A percentile compares a stretch with the other conserved stretches of the same genome.
These are phyloP conservation scores for Colletotrichum plurivorum DNA, from an alignment of 2,329 filamentous ascomycete species.

Conservation along the genomic window DNA sequence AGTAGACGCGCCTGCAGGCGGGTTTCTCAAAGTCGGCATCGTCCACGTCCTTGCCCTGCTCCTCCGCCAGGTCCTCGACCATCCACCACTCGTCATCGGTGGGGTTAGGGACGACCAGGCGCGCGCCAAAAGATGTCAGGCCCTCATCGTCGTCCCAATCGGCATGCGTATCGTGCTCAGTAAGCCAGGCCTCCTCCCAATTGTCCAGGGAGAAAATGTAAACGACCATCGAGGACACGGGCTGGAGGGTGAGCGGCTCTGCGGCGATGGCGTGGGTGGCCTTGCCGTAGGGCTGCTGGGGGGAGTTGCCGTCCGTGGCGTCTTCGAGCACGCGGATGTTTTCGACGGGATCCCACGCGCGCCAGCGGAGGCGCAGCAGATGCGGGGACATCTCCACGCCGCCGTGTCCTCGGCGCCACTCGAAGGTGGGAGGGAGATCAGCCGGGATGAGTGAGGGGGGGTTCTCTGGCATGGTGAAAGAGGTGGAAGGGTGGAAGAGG, in stretches of 20 bases:
- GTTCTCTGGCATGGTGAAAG: neutral
- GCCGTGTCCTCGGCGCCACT: neutral
- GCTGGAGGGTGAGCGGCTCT: slow-evolving; percentile 11
- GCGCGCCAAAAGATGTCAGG: neutral
- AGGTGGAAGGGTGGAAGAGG: neutral
- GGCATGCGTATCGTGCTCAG: slow-evolving; percentile 9
- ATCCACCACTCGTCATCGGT: slow-evolving; percentile 2
- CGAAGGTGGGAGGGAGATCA: slow-evolving; percentile 3
- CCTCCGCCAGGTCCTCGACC: slow-evolving; percentile 10
- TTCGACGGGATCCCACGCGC: neutral
- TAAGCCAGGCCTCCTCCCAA: slow-evolving; percentile 1
- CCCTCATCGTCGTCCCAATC: slow-evolving; percentile 1
- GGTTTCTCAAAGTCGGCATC: slow-evolving; percentile 9
- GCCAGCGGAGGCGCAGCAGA: slow-evolving; percentile 13
- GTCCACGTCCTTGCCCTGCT: slow-evolving; percentile 4
- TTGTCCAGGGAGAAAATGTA: neutral
- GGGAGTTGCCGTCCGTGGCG: slow-evolving; percentile 6
- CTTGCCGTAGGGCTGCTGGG: slow-evolving; percentile 11
- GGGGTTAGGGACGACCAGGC: neutral
- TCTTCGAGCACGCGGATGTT: slow-evolving; percentile 17
- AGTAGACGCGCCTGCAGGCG: slow-evolving; percentile 4
- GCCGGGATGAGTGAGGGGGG: neutral
- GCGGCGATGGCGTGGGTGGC: slow-evolving; percentile 10
- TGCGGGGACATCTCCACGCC: slow-evolving; percentile 5
- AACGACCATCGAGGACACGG: slow-evolving; percentile 11